Evolutionary conservation across 345 rosid species (phyloP).

Genomic region (Boechera retrofracta): DNA sequence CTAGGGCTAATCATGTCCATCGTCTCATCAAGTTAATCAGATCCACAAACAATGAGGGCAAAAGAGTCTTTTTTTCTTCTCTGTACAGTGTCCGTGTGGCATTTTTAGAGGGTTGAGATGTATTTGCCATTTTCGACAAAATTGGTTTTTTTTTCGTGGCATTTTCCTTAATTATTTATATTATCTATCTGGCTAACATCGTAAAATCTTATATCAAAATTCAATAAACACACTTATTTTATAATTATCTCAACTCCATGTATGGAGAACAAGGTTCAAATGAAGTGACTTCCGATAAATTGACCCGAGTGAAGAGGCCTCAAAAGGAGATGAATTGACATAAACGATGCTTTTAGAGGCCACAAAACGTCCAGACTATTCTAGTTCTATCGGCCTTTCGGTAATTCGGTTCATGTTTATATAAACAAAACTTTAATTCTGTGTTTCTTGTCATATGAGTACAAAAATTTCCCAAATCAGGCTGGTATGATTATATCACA

Average conservation of each 20-base stretch:
- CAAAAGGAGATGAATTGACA: neutral
- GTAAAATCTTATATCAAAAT: neutral
- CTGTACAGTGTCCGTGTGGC: too few species aligned
- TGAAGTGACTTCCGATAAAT: neutral
- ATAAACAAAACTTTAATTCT: neutral
- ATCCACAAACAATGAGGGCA: too few species aligned
- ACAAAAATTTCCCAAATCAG: conserved; percentile 2
- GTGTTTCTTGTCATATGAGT: conserved; percentile 4
- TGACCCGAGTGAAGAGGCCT: neutral
- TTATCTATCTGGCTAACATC: neutral
- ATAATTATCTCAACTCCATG: neutral
- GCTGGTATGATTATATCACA: conserved; percentile 3
- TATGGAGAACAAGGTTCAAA: neutral
- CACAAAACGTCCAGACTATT: neutral
- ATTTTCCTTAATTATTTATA: too few species aligned
- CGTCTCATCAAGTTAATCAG: too few species aligned
- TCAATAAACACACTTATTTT: neutral
- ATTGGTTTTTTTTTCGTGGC: too few species aligned
- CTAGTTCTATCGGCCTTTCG: neutral
- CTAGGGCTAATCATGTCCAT: too few species aligned
- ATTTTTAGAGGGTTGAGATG: too few species aligned
- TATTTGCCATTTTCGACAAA: too few species aligned
- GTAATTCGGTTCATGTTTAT: neutral
- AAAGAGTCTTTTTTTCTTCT: too few species aligned
- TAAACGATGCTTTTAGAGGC: neutral